phyloP scores from a whole-genome alignment of 176 grass and related monocot genomes.

The Oryza longistaminata region DNA sequence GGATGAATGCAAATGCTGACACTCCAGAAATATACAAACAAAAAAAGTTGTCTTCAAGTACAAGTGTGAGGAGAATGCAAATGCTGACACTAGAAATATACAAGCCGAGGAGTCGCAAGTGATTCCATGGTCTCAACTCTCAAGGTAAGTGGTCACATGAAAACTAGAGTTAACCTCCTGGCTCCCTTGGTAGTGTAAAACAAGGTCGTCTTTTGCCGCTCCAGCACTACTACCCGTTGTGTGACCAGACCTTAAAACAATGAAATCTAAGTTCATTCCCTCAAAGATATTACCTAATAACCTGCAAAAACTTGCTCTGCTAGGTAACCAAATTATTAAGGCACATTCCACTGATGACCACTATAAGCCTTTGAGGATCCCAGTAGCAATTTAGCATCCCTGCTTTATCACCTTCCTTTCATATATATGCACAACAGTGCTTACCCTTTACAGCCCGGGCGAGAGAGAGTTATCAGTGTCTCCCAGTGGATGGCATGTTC shows the following conservation, averaged over 20 bases:
- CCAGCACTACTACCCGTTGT: slow-evolving; percentile 11
- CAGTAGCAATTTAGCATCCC: not conserved
- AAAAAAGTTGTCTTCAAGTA: not conserved
- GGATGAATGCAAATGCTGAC: not conserved
- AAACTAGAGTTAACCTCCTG: not conserved
- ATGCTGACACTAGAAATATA: not conserved
- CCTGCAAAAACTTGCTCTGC: not conserved
- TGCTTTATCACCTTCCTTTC: not conserved
- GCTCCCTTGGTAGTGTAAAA: not conserved
- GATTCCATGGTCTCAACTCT: not conserved
- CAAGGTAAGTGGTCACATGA: not conserved
- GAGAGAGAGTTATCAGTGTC: not conserved
- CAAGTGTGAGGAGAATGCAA: not conserved
- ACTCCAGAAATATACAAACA: not conserved
- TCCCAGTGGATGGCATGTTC: not conserved
- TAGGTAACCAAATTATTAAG: not conserved
- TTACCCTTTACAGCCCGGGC: not conserved
- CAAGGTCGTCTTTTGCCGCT: not conserved
- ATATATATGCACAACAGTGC: slow-evolving; percentile 27
- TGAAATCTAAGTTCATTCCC: not conserved
- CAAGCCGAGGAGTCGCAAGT: not conserved
- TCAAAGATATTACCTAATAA: not conserved
- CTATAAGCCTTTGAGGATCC: not conserved
- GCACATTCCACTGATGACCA: not conserved
- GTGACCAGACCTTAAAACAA: not conserved